A percentile compares a stretch with the other conserved stretches of the same genome.
Conservation (phyloP, 148 eudicot genomes). For the Arbutus unedo region DNA sequence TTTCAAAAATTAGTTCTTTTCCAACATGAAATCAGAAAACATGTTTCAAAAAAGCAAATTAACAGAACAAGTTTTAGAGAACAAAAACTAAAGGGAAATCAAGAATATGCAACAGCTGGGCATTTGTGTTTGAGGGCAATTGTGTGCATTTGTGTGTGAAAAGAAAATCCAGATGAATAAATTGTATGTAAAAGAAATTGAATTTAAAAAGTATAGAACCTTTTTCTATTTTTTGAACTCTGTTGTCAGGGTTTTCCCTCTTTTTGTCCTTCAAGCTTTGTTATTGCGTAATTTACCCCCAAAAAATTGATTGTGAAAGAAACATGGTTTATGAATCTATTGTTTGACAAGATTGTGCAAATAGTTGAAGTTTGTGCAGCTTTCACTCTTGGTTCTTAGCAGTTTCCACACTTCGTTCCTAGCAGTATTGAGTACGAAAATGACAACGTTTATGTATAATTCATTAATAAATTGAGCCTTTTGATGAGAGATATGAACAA, state of each 20-base stretch:
- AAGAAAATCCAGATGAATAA: background rate
- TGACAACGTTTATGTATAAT: background rate
- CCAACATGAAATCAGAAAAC: background rate
- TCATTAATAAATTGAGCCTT: background rate
- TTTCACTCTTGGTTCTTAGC: background rate
- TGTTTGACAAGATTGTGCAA: background rate
- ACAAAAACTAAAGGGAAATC: background rate
- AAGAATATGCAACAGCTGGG: background rate
- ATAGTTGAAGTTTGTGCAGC: background rate
- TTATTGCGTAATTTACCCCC: background rate
- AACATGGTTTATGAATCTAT: background rate
- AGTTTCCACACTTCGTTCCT: background rate
- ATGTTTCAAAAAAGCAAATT: background rate
- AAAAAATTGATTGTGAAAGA: background rate
- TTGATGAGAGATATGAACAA: too few relatives aligned
- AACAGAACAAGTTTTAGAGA: background rate
- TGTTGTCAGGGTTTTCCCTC: background rate
- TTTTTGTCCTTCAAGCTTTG: background rate
- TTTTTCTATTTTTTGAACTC: background rate
- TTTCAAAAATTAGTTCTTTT: background rate
- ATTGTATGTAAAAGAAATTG: background rate
- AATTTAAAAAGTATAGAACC: background rate
- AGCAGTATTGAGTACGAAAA: too few relatives aligned
- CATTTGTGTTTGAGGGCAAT: background rate
- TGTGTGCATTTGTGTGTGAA: background rate